phyloP scores from a whole-genome alignment of 345 rosid species.

The Salix dunnii region DNA sequence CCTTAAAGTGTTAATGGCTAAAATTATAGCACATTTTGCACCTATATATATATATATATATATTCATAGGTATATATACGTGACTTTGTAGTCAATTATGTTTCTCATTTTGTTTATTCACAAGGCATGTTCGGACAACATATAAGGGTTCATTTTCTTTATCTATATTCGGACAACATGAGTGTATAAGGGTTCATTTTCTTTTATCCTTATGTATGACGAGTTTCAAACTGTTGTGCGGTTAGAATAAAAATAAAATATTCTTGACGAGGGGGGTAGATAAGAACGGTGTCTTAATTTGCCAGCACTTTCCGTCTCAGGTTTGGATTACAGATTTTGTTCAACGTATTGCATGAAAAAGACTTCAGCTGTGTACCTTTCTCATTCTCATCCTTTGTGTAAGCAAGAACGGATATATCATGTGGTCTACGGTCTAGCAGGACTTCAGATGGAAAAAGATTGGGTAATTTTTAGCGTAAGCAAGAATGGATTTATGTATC shows the following conservation, averaged over 20 bases:
- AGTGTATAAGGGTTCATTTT: background rate
- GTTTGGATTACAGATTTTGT: background rate
- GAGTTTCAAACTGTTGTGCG: background rate
- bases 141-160: background rate
- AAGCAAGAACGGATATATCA: no score
- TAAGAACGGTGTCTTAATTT: constrained; percentile 22
- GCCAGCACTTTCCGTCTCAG: constrained; percentile 3
- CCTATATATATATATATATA: background rate
- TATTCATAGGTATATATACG: background rate
- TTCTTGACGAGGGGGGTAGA: background rate
- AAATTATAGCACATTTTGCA: background rate
- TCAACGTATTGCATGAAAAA: no score
- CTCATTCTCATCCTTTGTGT: no score
- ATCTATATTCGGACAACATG: background rate
- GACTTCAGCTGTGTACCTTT: no score
- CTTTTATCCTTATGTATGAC: background rate
- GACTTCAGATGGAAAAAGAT: no score
- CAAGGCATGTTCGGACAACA: background rate
- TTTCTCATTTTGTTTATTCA: background rate
- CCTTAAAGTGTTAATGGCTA: background rate
- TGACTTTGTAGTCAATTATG: background rate
- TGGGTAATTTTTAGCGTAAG: no score
- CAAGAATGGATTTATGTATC: no score
- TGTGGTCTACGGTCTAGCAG: no score
- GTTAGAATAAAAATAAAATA: background rate